Percentiles rank a stretch among this genome's conserved stretches.
These are phyloP conservation scores for Mayamaea pseudoterrestris DNA, from an alignment of 108 stramenopile species.

Conservation along the genomic window DNA sequence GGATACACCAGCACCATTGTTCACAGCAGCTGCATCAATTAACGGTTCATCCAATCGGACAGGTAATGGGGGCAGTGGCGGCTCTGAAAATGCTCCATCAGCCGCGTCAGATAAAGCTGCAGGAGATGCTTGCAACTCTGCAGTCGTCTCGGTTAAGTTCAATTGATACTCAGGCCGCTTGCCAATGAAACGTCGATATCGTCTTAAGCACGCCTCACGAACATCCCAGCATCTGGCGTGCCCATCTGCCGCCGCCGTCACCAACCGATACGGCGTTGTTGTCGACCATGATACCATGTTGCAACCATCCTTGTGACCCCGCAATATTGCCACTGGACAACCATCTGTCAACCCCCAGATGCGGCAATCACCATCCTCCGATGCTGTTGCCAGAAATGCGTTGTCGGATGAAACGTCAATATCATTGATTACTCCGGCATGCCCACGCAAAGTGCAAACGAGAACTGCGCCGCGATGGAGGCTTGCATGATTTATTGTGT, in stretches of 20 bases:
- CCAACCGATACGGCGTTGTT: slow-evolving; percentile 58
- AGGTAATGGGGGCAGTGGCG: slow-evolving; percentile 24
- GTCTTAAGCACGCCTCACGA: slow-evolving; percentile 58
- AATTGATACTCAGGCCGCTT: slow-evolving; percentile 41
- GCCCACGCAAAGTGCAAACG: slow-evolving; percentile 80
- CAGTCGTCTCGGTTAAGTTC: not conserved
- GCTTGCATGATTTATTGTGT: slow-evolving; percentile 12
- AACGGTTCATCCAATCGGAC: slow-evolving; percentile 13
- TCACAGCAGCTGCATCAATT: too few species aligned
- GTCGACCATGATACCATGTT: slow-evolving; percentile 85
- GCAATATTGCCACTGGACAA: slow-evolving; percentile 66
- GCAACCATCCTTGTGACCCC: slow-evolving; percentile 67
- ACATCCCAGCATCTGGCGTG: slow-evolving; percentile 73
- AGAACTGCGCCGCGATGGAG: slow-evolving; percentile 52
- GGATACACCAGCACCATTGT: too few species aligned
- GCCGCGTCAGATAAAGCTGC: not conserved
- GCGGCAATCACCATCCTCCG: slow-evolving; percentile 72
- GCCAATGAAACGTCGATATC: slow-evolving; percentile 43
- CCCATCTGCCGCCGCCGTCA: slow-evolving; percentile 68
- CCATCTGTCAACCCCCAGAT: slow-evolving; percentile 85
- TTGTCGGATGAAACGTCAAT: slow-evolving; percentile 87
- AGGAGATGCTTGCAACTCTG: slow-evolving; percentile 1
- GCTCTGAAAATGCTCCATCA: not conserved
- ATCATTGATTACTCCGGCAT: slow-evolving; percentile 87
- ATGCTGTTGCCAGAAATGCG: slow-evolving; percentile 79